Conservation (phyloP, 805 yeast genomes). For the Ogataea saltuana region DNA sequence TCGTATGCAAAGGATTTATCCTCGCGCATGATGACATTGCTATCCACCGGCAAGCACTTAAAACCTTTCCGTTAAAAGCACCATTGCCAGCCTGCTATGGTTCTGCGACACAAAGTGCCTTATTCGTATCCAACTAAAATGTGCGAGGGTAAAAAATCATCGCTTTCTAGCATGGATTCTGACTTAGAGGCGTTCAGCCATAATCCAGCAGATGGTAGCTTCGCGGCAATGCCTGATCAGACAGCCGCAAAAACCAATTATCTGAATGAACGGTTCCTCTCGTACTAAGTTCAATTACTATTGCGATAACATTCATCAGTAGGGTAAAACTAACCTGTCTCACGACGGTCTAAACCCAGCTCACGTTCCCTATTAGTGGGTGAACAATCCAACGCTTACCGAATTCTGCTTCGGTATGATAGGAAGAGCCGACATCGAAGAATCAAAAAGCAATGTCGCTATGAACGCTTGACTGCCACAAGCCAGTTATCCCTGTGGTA, state of each 20-base stretch:
- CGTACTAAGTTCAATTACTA: constrained; percentile 16
- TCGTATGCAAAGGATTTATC: constrained; percentile 43
- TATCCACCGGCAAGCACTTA: constrained; percentile 40
- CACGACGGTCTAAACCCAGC: constrained; percentile 17
- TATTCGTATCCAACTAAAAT: constrained; percentile 43
- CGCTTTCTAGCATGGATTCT: constrained; percentile 57
- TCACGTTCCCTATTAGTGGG: constrained; percentile 44
- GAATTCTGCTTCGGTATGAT: constrained; percentile 50
- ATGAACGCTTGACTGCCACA: constrained; percentile 51
- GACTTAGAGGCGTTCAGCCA: constrained; percentile 50
- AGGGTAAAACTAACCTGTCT: constrained; percentile 16
- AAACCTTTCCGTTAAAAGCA: constrained; percentile 39
- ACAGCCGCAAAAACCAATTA: constrained; percentile 17
- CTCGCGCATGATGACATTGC: constrained; percentile 47
- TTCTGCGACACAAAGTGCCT: constrained; percentile 42
- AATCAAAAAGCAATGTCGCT: constrained; percentile 49
- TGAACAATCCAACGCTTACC: constrained; percentile 15
- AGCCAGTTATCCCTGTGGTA: constrained; percentile 48
- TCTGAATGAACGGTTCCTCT: constrained; percentile 15
- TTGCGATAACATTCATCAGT: constrained; percentile 17
- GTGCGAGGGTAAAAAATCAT: constrained; percentile 43
- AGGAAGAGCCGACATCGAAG: constrained; percentile 53
- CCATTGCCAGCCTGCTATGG: constrained; percentile 43
- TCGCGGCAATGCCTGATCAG: constrained; percentile 18
- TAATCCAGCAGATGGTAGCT: constrained; percentile 45